Evolutionary conservation across 257 asterid species (phyloP), one percentile per base, ranked within the genome.

Genomic region (Solanum ahanhuiri): DNA sequence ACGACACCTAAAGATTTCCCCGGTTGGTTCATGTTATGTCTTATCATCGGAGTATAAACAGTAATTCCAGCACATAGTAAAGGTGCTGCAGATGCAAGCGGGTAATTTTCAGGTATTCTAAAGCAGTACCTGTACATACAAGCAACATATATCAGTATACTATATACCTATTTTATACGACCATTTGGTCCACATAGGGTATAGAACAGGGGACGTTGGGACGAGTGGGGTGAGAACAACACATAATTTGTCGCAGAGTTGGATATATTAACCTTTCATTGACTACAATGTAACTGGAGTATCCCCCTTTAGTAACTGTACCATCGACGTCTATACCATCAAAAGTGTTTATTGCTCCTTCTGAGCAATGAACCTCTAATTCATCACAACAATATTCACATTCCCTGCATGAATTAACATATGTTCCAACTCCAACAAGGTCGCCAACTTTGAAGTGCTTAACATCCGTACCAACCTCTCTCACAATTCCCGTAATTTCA

Each of bases 11-110:
- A 87, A 25, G 98, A 93, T 84, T 96, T 96, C 12, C 98, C 99
- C 1, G 97, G 93, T 85, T 92, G 98, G 73, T 95, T 94, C 98
- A 96, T 96, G 89, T 91, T 92, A 85, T 95, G 95, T 77, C 93
- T 87, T 60, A 94, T 86, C 98, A 96, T 96, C 25, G 99, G 99
- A 81, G 95, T 82, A 89, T 93, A 96, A 57, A 94, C 98, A 14
- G 98, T 96, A 83, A 96, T 95, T 71, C 99, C 99, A 83, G 99
- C 99, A 89, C 99, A 96, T 1, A 96, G 92, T 90, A 96, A 91
- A 4, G 99, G 99, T 58, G 98, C 98, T 45, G 98, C 98, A 70
- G 87, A 86, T 71, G 90, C 92, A 70, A 90, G 94, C 3, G 99
- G 98, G 77, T 93, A 94, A 66, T 86, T 88, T 51, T 91, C 94